Conservation (phyloP, 1,139 yeast genomes). For the Lodderomyces pseudojiufengensis region DNA sequence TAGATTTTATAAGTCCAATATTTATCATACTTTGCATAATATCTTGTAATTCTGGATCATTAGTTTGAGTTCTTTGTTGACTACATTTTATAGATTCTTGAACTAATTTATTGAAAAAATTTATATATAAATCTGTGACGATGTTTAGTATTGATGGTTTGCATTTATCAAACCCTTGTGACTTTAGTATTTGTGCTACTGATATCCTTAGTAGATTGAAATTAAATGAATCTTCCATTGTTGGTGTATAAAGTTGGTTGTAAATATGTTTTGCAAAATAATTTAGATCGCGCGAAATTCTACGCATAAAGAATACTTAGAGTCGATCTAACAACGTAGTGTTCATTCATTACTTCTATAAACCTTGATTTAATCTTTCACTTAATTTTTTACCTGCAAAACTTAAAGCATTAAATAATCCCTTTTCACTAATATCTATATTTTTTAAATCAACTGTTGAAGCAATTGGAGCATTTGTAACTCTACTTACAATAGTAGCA, state of each 20-base stretch:
- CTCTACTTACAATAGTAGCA: slow-evolving; percentile 81
- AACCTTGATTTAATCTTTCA: slow-evolving; percentile 81
- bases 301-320: no score
- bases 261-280: no score
- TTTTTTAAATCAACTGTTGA: slow-evolving; percentile 56
- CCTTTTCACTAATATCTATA: slow-evolving; percentile 83
- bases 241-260: not conserved
- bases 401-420: slow-evolving; percentile 82
- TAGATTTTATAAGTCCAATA: slow-evolving; percentile 51
- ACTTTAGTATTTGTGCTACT: slow-evolving; percentile 61
- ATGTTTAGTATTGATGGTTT: slow-evolving; percentile 59
- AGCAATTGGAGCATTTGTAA: slow-evolving; percentile 67
- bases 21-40: slow-evolving; percentile 57
- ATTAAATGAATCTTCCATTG: slow-evolving; percentile 43
- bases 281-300: no score
- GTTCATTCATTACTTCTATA: slow-evolving; percentile 24
- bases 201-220: slow-evolving; percentile 61
- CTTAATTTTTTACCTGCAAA: slow-evolving; percentile 85
- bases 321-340: no score
- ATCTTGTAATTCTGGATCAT: slow-evolving; percentile 49
- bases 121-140: slow-evolving; percentile 58
- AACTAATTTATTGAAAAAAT: slow-evolving; percentile 49
- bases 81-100: slow-evolving; percentile 32
- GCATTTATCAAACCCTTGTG: slow-evolving; percentile 71
- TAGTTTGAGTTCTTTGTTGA: slow-evolving; percentile 13